phyloP scores from a whole-genome alignment of 306 rosid genomes.

The Neltuma alba region DNA sequence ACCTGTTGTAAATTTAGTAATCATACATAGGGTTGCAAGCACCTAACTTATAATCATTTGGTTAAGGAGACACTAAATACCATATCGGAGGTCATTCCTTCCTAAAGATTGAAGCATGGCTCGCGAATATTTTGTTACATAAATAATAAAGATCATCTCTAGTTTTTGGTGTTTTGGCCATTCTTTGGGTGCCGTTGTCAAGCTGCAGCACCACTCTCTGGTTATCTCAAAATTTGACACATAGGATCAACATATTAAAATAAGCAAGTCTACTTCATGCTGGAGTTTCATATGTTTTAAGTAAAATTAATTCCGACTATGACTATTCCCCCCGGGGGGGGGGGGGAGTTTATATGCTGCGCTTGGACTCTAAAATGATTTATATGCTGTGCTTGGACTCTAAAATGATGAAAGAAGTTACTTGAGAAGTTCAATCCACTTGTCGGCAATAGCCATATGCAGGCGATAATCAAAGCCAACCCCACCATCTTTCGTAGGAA shows the following conservation, averaged over 20 bases:
- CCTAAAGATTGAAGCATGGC: not conserved
- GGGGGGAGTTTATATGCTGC: no score
- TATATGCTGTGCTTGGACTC: constrained; percentile 21
- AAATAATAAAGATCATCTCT: not conserved
- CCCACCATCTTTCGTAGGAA: constrained; percentile 67
- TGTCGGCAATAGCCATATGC: constrained; percentile 92
- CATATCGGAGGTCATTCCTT: not conserved
- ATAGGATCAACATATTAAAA: not conserved
- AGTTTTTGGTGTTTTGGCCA: not conserved
- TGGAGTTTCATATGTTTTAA: constrained; percentile 12
- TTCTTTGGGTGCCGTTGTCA: constrained; percentile 5
- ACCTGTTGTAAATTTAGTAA: no score
- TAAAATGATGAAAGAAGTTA: constrained; percentile 39
- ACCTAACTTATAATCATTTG: not conserved
- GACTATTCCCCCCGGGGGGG: no score
- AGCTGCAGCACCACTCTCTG: constrained; percentile 17
- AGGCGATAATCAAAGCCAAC: constrained; percentile 78
- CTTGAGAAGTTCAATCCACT: constrained; percentile 97
- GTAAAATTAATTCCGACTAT: constrained; percentile 8
- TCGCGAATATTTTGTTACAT: not conserved
- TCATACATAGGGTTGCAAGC: not conserved
- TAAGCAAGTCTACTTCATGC: constrained; percentile 11
- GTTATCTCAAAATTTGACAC: not conserved
- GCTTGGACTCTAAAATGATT: no score
- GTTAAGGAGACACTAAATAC: not conserved